Conservation (phyloP, 2,329 filamentous ascomycete species). For the Bipolaris zeicola region DNA sequence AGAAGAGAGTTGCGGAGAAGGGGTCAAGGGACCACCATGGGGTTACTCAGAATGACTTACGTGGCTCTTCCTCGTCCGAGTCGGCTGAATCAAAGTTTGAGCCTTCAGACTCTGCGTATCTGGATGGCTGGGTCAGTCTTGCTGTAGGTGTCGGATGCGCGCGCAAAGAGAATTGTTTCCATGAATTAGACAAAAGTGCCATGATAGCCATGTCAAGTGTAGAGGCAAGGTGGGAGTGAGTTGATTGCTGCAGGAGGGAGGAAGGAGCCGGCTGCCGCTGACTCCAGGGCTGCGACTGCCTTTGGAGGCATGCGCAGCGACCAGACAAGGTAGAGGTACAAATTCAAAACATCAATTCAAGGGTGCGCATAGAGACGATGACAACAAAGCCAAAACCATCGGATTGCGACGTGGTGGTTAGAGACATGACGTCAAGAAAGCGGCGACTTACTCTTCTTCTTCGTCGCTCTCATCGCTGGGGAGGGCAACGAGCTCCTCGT, state of each 20-base stretch:
- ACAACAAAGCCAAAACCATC: conserved; percentile 24
- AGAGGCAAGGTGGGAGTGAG: neutral
- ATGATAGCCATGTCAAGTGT: neutral
- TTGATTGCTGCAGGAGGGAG: neutral
- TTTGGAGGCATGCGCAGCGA: conserved; percentile 17
- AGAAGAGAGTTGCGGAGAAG: conserved; percentile 2
- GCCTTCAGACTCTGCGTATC: conserved; percentile 47
- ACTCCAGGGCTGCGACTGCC: conserved; percentile 22
- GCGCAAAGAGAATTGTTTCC: neutral
- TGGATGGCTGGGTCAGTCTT: conserved; percentile 30
- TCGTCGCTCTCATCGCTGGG: conserved; percentile 52
- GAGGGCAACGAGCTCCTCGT: conserved; percentile 53
- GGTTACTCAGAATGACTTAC: conserved; percentile 27
- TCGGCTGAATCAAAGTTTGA: conserved; percentile 47
- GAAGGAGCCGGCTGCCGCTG: neutral
- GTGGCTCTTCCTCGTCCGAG: conserved; percentile 44
- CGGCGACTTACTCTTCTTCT: conserved; percentile 51
- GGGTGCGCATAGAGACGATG: conserved; percentile 24
- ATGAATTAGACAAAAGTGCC: neutral
- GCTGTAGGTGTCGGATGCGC: neutral
- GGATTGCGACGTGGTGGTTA: conserved; percentile 25
- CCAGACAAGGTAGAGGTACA: conserved; percentile 18
- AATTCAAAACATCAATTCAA: conserved; percentile 18
- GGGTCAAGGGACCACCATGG: neutral
- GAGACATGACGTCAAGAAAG: conserved; percentile 48